These are phyloP conservation scores for Porodaedalea pini DNA, from an alignment of 1,284 basidiomycete genomes.

Conservation along the genomic window DNA sequence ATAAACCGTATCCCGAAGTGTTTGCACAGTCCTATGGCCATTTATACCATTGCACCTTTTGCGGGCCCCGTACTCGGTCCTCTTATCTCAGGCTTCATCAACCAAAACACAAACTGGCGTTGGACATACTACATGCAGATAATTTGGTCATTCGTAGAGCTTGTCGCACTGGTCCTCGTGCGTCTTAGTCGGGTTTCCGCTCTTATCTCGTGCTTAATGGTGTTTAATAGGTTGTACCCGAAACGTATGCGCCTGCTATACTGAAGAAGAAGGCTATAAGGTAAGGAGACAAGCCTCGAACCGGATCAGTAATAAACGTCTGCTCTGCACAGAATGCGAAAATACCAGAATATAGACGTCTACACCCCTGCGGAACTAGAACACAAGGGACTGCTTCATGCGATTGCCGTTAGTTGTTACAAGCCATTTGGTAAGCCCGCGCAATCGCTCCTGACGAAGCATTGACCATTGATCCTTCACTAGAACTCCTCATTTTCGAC, in stretches of 20 bases:
- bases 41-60: slow-evolving; percentile 71
- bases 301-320: not conserved
- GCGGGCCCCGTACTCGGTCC: slow-evolving; percentile 72
- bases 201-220: not conserved
- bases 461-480: slow-evolving; percentile 8
- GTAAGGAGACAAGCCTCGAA: slow-evolving; percentile 21
- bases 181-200: slow-evolving; percentile 21
- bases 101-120: slow-evolving; percentile 63
- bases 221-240: slow-evolving; percentile 53
- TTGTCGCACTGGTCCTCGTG: slow-evolving; percentile 47
- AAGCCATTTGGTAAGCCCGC: slow-evolving; percentile 66
- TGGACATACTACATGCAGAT: slow-evolving; percentile 74
- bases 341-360: slow-evolving; percentile 39
- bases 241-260: slow-evolving; percentile 71
- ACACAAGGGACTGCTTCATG: slow-evolving; percentile 36
- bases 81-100: slow-evolving; percentile 47
- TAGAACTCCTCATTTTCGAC: slow-evolving; percentile 71
- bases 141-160: slow-evolving; percentile 56
- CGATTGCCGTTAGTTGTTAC: slow-evolving; percentile 53
- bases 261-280: slow-evolving; percentile 50
- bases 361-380: slow-evolving; percentile 32
- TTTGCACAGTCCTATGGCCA: slow-evolving; percentile 64
- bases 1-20: slow-evolving; percentile 1
- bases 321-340: slow-evolving; percentile 31
- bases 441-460: not conserved